Evolutionary conservation across 768 basidiomycete species (phyloP).

Genomic region (Tulasnella sp.): DNA sequence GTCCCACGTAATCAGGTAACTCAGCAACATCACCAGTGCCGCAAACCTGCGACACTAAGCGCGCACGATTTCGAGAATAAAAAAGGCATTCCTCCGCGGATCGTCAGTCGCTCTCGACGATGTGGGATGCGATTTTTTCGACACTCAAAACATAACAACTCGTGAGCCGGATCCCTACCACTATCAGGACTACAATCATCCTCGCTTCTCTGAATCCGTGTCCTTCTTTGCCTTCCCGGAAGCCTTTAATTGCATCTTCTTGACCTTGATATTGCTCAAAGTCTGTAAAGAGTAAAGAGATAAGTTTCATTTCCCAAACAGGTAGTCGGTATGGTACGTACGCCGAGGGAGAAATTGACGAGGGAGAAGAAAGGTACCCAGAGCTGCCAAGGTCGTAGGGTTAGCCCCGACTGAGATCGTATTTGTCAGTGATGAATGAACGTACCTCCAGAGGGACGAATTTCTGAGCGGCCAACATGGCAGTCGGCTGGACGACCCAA

Average conservation of each 20-base stretch:
- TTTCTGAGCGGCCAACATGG: constrained; percentile 65
- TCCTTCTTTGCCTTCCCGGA: constrained; percentile 12
- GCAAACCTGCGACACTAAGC: too few relatives aligned
- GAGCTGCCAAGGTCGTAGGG: constrained; percentile 35
- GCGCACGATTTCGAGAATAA: too few relatives aligned
- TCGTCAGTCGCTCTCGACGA: too few relatives aligned
- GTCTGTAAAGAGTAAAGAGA: constrained; percentile 35
- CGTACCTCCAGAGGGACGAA: constrained; percentile 67
- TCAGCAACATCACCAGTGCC: too few relatives aligned
- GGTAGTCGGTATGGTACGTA: constrained; percentile 29
- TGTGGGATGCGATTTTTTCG: too few relatives aligned
- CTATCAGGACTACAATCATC: neutral
- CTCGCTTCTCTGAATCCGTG: neutral
- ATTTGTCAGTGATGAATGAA: neutral
- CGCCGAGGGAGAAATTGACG: constrained; percentile 66
- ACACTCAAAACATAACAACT: too few relatives aligned
- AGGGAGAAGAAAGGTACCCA: constrained; percentile 85
- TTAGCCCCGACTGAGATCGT: neutral
- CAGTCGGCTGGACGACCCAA: constrained; percentile 69
- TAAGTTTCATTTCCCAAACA: constrained; percentile 7
- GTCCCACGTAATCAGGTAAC: too few relatives aligned
- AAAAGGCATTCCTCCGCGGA: too few relatives aligned
- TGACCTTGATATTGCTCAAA: constrained; percentile 62
- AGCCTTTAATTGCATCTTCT: constrained; percentile 32
- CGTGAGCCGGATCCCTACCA: too few relatives aligned